These are phyloP conservation scores for Rhizopogon vesiculosus DNA, from an alignment of 768 basidiomycete genomes.

Conservation along the genomic window DNA sequence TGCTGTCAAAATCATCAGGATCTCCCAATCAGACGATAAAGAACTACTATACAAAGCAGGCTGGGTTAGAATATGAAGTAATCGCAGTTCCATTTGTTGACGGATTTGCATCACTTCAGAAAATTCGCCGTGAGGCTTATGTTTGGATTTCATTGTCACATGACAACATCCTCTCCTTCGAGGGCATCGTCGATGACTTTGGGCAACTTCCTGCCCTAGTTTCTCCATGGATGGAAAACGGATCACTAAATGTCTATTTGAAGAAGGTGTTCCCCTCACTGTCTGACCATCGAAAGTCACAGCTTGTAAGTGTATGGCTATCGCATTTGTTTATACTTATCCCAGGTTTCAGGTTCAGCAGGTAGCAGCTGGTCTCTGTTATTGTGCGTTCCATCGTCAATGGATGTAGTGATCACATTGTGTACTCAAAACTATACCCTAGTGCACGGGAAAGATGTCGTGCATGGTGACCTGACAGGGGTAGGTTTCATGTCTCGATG, in stretches of 20 bases:
- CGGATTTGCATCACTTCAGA: constrained; percentile 11
- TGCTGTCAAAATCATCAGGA: constrained; percentile 5
- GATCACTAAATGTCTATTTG: constrained; percentile 27
- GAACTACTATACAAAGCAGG: not conserved
- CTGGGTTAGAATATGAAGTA: not conserved
- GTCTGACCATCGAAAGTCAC: not conserved
- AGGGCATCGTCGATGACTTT: constrained; percentile 16
- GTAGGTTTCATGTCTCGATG: not conserved
- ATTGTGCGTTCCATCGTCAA: constrained; percentile 4
- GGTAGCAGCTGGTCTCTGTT: constrained; percentile 14
- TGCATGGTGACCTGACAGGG: constrained; percentile 5
- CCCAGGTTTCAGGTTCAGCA: not conserved
- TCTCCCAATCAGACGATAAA: not conserved
- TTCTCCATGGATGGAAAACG: constrained; percentile 23
- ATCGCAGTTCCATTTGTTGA: not conserved
- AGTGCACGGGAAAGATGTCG: constrained; percentile 2
- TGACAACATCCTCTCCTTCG: constrained; percentile 26
- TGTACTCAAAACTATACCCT: not conserved
- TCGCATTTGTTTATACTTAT: not conserved
- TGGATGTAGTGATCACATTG: too few relatives aligned
- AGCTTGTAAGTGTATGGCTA: constrained; percentile 10
- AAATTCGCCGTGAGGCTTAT: constrained; percentile 24
- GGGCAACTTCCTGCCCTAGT: constrained; percentile 13
- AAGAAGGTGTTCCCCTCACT: constrained; percentile 5
- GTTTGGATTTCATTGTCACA: constrained; percentile 27